These are phyloP conservation scores for Knoxdaviesia capensis DNA, from an alignment of 2,329 filamentous ascomycete species.

Conservation along the genomic window DNA sequence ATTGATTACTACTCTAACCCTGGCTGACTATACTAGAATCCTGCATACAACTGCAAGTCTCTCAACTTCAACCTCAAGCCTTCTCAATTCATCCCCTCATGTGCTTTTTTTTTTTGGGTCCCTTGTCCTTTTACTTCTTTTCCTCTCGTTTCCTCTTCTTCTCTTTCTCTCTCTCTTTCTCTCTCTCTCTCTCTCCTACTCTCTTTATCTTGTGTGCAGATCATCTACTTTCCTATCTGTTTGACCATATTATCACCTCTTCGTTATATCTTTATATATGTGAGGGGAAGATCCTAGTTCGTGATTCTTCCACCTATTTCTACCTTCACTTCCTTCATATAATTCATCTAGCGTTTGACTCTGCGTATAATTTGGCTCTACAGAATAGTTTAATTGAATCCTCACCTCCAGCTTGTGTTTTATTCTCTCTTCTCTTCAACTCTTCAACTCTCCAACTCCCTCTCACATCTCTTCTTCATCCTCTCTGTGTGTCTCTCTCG, in stretches of 20 bases:
- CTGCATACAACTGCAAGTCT: too few species aligned
- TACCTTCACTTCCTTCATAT: too few species aligned
- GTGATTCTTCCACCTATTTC: too few species aligned
- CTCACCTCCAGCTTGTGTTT: not conserved
- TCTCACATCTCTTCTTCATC: not conserved
- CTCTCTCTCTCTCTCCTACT: not conserved
- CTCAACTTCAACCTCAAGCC: not conserved
- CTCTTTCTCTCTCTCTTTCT: not conserved
- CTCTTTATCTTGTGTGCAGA: not conserved
- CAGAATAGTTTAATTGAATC: too few species aligned
- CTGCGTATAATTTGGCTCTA: too few species aligned
- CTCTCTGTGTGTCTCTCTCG: not conserved
- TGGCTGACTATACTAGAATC: too few species aligned
- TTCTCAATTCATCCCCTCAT: too few species aligned
- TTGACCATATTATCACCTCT: too few species aligned
- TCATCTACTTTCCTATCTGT: not conserved
- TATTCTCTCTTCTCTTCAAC: not conserved
- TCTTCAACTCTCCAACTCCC: not conserved
- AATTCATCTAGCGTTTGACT: too few species aligned
- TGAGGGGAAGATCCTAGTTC: too few species aligned
- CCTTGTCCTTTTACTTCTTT: not conserved
- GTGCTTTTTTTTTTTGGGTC: not conserved
- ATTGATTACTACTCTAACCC: too few species aligned
- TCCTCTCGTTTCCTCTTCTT: not conserved
- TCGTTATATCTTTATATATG: not conserved